A percentile compares a stretch with the other conserved stretches of the same genome.
Evolutionary conservation across 108 stramenopile species (phyloP).

Genomic region (Conticribra weissflogii): DNA sequence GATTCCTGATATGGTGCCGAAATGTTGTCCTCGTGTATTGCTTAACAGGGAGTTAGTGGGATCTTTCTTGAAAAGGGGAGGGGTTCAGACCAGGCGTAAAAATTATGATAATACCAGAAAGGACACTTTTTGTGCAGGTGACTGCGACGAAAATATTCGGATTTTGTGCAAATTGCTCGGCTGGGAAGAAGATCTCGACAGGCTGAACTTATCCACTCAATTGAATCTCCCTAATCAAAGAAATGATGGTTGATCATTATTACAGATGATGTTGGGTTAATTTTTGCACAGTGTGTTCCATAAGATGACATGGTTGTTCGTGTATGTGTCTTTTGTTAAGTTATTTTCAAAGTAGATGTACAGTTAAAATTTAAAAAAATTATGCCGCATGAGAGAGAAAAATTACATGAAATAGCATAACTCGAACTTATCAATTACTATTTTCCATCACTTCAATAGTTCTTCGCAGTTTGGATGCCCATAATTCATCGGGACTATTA

Average conservation of each 20-base stretch:
- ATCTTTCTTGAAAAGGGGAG: constrained; percentile 40
- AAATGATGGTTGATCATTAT: no score
- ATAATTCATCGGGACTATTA: not conserved
- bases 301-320: no score
- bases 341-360: no score
- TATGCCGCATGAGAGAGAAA: no score
- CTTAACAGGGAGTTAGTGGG: constrained; percentile 81
- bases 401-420: not conserved
- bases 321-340: no score
- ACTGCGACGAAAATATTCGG: constrained; percentile 79
- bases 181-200: constrained; percentile 72
- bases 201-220: constrained; percentile 35
- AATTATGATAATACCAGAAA: constrained; percentile 20
- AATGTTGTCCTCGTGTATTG: constrained; percentile 55
- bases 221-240: no score
- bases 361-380: no score
- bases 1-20: constrained; percentile 73
- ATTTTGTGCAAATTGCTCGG: constrained; percentile 61
- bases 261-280: no score
- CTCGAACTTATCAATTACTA: not conserved
- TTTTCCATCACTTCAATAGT: constrained; percentile 13
- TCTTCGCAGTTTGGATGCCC: constrained; percentile 1
- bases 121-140: constrained; percentile 78
- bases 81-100: constrained; percentile 46
- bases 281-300: no score